phyloP scores from a whole-genome alignment of 805 yeast genomes.

The Yarrowia osloensis region DNA sequence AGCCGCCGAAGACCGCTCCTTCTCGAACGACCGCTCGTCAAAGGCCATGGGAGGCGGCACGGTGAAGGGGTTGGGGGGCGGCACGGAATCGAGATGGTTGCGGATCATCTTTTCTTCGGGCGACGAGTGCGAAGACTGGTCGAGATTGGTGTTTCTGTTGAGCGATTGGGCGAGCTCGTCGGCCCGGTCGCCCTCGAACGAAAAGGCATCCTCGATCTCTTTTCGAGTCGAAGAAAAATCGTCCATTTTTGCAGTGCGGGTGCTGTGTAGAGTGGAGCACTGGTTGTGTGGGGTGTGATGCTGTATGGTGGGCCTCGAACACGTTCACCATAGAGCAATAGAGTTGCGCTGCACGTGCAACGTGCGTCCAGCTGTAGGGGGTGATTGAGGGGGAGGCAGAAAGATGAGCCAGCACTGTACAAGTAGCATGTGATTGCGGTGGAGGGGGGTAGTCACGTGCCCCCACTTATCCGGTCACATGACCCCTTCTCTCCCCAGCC shows the following conservation, averaged over 20 bases:
- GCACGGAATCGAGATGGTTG: constrained; percentile 1
- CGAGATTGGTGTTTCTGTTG: too few species aligned
- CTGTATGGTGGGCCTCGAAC: neutral
- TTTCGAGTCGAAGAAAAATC: constrained; percentile 11
- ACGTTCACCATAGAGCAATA: neutral
- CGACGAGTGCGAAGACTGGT: too few species aligned
- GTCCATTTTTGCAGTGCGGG: neutral
- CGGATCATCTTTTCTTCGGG: constrained; percentile 28
- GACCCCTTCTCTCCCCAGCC: too few species aligned
- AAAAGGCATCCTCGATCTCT: constrained; percentile 17
- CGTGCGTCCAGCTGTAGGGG: neutral
- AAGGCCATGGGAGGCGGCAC: constrained; percentile 18
- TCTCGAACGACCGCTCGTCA: constrained; percentile 1
- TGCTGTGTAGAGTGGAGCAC: too few species aligned
- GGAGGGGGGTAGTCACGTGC: neutral
- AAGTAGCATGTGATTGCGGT: too few species aligned
- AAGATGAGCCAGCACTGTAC: too few species aligned
- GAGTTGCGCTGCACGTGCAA: constrained; percentile 12
- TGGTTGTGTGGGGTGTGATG: neutral
- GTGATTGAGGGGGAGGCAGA: neutral
- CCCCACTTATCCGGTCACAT: too few species aligned
- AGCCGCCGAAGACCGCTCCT: neutral
- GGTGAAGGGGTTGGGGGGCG: constrained; percentile 20
- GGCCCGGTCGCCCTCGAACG: constrained; percentile 1
- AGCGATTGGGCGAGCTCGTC: neutral